Percentiles rank a stretch among this genome's conserved stretches.
Conservation (phyloP, 176 grass and related monocot genomes). For the Hsuehochloa calcarea region DNA sequence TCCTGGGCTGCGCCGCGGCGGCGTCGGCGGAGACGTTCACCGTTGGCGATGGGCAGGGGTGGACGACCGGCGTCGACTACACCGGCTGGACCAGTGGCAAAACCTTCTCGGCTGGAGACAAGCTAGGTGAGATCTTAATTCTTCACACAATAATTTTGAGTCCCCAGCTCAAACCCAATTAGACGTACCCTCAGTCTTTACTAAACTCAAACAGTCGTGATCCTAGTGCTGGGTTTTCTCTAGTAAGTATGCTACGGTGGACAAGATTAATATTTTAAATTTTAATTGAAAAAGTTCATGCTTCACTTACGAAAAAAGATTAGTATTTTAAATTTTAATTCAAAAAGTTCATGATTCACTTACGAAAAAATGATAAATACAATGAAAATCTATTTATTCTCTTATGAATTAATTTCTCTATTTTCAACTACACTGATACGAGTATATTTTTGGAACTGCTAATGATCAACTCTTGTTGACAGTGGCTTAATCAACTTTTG, state of each 20-base stretch:
- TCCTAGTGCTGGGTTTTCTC: too few relatives aligned
- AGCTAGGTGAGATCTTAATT: constrained; percentile 42
- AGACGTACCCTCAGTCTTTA: background rate
- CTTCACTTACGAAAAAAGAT: too few relatives aligned
- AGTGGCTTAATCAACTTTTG: background rate
- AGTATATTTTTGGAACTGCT: background rate
- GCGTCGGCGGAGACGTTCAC: constrained; percentile 33
- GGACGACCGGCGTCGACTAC: constrained; percentile 37
- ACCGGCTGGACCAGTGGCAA: constrained; percentile 38
- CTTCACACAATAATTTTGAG: background rate
- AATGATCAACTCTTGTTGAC: background rate
- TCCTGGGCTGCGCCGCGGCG: constrained; percentile 38
- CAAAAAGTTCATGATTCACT: too few relatives aligned
- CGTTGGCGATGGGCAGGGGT: constrained; percentile 60
- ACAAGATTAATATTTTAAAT: too few relatives aligned
- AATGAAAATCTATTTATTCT: too few relatives aligned
- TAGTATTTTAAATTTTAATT: too few relatives aligned
- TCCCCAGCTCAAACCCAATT: background rate
- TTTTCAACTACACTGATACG: background rate
- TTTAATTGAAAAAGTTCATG: too few relatives aligned
- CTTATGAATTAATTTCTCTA: too few relatives aligned
- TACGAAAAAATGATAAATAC: too few relatives aligned
- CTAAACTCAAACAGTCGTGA: too few relatives aligned
- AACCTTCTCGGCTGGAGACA: constrained; percentile 42
- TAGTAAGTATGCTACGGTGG: too few relatives aligned